Percentiles rank a stretch among this genome's conserved stretches.
These are phyloP conservation scores for Brachypodium distachyon DNA, from an alignment of 202 grass and related monocot species.

Conservation along the genomic window DNA sequence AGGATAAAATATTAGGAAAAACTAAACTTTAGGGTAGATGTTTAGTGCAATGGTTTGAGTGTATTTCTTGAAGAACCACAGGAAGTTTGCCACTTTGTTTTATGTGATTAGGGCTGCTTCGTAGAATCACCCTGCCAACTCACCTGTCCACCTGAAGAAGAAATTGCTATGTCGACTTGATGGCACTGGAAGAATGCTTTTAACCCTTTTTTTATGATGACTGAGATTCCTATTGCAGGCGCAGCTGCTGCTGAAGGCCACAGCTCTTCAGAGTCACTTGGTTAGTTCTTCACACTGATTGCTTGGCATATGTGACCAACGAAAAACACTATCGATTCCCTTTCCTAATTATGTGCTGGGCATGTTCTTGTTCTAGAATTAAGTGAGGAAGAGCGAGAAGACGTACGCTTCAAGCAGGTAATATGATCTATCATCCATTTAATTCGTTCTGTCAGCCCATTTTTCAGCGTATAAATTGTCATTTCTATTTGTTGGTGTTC, in stretches of 20 bases:
- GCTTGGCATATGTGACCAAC: neutral
- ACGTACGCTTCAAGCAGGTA: constrained; percentile 93
- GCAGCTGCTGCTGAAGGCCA: constrained; percentile 45
- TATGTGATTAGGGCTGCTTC: neutral
- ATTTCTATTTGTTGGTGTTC: neutral
- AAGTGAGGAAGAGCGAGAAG: constrained; percentile 73
- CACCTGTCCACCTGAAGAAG: neutral
- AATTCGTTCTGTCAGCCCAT: neutral
- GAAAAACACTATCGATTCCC: neutral
- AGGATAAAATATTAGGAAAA: neutral
- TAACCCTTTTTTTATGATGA: constrained; percentile 15
- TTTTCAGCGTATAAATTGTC: neutral
- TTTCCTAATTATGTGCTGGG: constrained; percentile 11
- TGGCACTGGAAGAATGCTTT: neutral
- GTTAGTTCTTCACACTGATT: constrained; percentile 39
- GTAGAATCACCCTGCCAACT: neutral
- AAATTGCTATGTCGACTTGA: neutral
- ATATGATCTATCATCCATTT: neutral
- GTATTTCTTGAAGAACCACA: neutral
- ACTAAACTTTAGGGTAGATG: neutral
- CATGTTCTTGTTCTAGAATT: constrained; percentile 55
- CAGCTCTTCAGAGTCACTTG: constrained; percentile 49
- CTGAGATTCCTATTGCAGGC: constrained; percentile 21
- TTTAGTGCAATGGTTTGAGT: neutral
- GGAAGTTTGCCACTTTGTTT: neutral